phyloP scores from a whole-genome alignment of 2,329 filamentous ascomycete genomes.

The Alternaria viburni region DNA sequence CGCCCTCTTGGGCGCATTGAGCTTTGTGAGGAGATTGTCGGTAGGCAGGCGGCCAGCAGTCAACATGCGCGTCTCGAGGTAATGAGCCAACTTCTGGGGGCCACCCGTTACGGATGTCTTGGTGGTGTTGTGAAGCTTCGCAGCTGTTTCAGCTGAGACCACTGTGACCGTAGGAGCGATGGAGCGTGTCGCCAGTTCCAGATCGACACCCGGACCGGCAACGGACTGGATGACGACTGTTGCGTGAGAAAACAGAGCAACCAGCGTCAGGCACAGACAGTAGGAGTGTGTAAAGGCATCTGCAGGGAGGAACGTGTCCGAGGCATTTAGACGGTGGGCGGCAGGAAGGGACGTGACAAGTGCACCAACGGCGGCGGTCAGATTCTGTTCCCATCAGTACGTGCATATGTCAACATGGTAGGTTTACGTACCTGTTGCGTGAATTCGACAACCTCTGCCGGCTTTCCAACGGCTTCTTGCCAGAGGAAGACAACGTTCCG shows the following conservation, averaged over 20 bases:
- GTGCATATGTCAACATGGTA: rapidly evolving
- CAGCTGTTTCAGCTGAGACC: conserved; percentile 74
- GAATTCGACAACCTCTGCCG: conserved; percentile 77
- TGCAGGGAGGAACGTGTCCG: conserved; percentile 84
- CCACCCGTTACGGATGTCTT: conserved; percentile 65
- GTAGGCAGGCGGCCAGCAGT: conserved; percentile 76
- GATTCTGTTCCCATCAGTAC: conserved; percentile 61
- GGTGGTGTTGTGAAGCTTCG: conserved; percentile 69
- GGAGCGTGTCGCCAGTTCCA: conserved; percentile 74
- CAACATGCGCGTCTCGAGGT: conserved; percentile 72
- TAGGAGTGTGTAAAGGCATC: conserved; percentile 82
- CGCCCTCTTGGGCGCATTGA: conserved; percentile 66
- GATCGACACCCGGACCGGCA: conserved; percentile 73
- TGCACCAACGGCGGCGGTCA: conserved; percentile 85
- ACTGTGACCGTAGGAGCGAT: conserved; percentile 84
- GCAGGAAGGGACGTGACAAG: conserved; percentile 78
- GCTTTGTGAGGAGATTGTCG: conserved; percentile 66
- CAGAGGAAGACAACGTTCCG: conserved; percentile 69
- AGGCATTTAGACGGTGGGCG: conserved; percentile 72
- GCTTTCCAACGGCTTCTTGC: conserved; percentile 58
- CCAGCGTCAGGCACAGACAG: conserved; percentile 78
- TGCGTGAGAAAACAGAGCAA: conserved; percentile 82
- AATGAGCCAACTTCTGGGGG: conserved; percentile 72
- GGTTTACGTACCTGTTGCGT: conserved; percentile 64
- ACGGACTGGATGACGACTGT: conserved; percentile 90